phyloP scores from a whole-genome alignment of 2,329 filamentous ascomycete genomes.

The Monosporascus sp. region DNA sequence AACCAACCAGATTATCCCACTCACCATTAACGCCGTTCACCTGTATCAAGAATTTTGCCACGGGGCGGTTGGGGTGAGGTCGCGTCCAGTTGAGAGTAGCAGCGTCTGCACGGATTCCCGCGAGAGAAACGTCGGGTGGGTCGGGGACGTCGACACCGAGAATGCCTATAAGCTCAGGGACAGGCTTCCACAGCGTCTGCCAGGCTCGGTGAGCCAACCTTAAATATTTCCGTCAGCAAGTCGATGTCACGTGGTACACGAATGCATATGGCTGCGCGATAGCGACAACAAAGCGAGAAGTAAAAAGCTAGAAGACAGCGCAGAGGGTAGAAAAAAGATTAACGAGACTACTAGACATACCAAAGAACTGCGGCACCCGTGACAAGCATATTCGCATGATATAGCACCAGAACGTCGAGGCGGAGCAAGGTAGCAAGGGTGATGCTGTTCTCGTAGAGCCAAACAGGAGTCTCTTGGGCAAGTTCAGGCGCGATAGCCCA shows the following conservation, averaged over 20 bases:
- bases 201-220: conserved; percentile 84
- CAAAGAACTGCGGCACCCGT: conserved; percentile 48
- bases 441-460: conserved; percentile 27
- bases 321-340: conserved; percentile 4
- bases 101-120: conserved; percentile 80
- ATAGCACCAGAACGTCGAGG: conserved; percentile 41
- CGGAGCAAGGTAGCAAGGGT: conserved; percentile 34
- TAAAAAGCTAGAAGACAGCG: not conserved
- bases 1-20: conserved; percentile 21
- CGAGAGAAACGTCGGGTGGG: conserved; percentile 81
- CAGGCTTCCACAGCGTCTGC: conserved; percentile 84
- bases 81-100: conserved; percentile 89
- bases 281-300: not conserved
- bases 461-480: conserved; percentile 30
- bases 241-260: not conserved
- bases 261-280: too few species aligned
- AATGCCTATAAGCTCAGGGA: conserved; percentile 83
- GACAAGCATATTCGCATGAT: conserved; percentile 51
- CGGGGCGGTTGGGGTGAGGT: conserved; percentile 58
- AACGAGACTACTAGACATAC: conserved; percentile 32
- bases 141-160: conserved; percentile 92
- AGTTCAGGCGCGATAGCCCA: conserved; percentile 37
- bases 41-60: conserved; percentile 85
- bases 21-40: conserved; percentile 88
- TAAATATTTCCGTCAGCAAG: conserved; percentile 9